Percentiles rank a stretch among this genome's conserved stretches.
phyloP scores from a whole-genome alignment of 2,329 filamentous ascomycete species.

The Talaromyces sp. region DNA sequence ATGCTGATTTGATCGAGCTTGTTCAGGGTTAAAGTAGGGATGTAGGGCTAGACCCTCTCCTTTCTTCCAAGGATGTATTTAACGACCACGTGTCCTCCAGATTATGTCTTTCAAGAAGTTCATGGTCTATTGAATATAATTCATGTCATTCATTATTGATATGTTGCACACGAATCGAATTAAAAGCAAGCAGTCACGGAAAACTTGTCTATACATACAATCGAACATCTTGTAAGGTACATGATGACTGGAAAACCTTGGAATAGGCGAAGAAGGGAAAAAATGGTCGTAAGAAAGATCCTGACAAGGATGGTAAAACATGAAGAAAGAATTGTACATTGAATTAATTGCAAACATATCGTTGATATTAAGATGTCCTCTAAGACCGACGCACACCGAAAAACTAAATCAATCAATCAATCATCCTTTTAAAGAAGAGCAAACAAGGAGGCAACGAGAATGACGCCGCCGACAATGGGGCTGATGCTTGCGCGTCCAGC shows the following conservation, averaged over 20 bases:
- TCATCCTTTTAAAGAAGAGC: constrained; percentile 10
- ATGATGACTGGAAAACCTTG: background rate
- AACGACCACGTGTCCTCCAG: background rate
- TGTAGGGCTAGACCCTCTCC: constrained; percentile 4
- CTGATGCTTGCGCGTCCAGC: constrained; percentile 10
- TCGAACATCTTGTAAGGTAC: background rate
- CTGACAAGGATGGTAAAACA: constrained; percentile 5
- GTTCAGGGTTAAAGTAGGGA: constrained; percentile 3
- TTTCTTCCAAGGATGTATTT: background rate
- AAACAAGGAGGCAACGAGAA: constrained; percentile 6
- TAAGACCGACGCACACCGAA: background rate
- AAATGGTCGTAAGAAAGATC: background rate
- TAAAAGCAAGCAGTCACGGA: constrained; percentile 1
- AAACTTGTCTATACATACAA: constrained; percentile 1
- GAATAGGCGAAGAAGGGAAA: background rate
- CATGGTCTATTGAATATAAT: background rate
- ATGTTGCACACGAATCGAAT: constrained; percentile 11
- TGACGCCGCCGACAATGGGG: background rate
- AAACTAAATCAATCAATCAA: background rate
- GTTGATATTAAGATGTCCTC: background rate
- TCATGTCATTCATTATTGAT: constrained; percentile 10
- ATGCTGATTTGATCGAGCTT: background rate
- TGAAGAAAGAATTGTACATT: constrained; percentile 10
- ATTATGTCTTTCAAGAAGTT: background rate
- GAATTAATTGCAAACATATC: constrained; percentile 12